Evolutionary conservation across 805 yeast species (phyloP).

Genomic region (Pichia ethanolica): DNA sequence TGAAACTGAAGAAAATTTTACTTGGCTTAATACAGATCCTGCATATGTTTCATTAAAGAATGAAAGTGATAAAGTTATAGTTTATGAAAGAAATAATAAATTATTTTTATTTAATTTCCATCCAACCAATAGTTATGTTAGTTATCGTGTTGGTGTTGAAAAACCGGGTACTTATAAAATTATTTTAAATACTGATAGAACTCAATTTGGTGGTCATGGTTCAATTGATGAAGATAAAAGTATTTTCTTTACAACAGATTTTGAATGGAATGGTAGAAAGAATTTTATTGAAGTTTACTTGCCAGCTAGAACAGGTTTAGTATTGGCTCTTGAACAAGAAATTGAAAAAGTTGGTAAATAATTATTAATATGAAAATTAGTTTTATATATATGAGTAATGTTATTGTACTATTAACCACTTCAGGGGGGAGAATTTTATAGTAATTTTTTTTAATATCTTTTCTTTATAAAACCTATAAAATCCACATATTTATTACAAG

Average conservation of each 20-base stretch:
- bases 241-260: slow-evolving; percentile 61
- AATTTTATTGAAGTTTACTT: slow-evolving; percentile 73
- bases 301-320: slow-evolving; percentile 70
- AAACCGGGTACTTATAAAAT: slow-evolving; percentile 67
- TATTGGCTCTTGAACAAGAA: slow-evolving; percentile 40
- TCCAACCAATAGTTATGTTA: slow-evolving; percentile 73
- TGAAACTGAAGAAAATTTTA: slow-evolving; percentile 56
- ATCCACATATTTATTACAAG: too few relatives aligned
- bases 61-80: slow-evolving; percentile 83
- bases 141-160: slow-evolving; percentile 88
- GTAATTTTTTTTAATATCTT: too few relatives aligned
- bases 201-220: slow-evolving; percentile 72
- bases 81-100: slow-evolving; percentile 79
- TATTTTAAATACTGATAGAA: slow-evolving; percentile 66
- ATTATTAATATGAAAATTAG: too few relatives aligned
- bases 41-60: slow-evolving; percentile 86
- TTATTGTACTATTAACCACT: too few relatives aligned
- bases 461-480: too few relatives aligned
- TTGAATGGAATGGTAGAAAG: slow-evolving; percentile 71
- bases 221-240: slow-evolving; percentile 52
- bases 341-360: slow-evolving; percentile 6
- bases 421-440: too few relatives aligned
- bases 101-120: slow-evolving; percentile 87
- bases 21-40: slow-evolving; percentile 62
- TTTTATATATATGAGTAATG: too few relatives aligned